A percentile compares a stretch with the other conserved stretches of the same genome.
These are phyloP conservation scores for Ogataea parapolymorpha DNA, from an alignment of 805 yeast genomes.

Conservation along the genomic window DNA sequence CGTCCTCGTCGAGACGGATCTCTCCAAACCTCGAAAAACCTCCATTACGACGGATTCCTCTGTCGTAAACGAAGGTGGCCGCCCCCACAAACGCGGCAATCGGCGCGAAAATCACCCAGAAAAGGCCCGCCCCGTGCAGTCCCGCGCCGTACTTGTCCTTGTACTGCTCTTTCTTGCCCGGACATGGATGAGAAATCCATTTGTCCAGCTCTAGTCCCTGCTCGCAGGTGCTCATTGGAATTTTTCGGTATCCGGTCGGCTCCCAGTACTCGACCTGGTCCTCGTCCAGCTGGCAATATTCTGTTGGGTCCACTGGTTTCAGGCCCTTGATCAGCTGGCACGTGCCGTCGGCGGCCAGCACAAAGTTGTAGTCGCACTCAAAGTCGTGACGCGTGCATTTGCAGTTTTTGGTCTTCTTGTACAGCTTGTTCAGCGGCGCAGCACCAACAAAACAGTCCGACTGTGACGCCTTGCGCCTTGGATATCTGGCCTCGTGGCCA, in stretches of 20 bases:
- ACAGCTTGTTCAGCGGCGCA: conserved; percentile 57
- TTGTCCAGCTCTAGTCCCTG: conserved; percentile 76
- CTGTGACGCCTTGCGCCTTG: conserved; percentile 54
- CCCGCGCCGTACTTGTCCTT: conserved; percentile 44
- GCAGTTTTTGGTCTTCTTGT: conserved; percentile 61
- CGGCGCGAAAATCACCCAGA: conserved; percentile 57
- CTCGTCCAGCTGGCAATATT: conserved; percentile 52
- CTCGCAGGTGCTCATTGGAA: conserved; percentile 80
- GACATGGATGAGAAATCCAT: conserved; percentile 70
- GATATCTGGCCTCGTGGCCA: conserved; percentile 64
- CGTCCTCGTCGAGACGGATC: conserved; percentile 77
- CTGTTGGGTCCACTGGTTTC: conserved; percentile 59
- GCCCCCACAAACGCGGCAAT: conserved; percentile 50
- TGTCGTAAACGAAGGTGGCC: conserved; percentile 68
- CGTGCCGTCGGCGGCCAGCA: conserved; percentile 68
- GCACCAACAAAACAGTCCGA: conserved; percentile 69
- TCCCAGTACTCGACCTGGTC: conserved; percentile 68
- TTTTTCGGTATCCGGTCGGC: conserved; percentile 88
- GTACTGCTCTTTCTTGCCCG: conserved; percentile 75
- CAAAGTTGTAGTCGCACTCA: conserved; percentile 91
- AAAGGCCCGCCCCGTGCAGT: conserved; percentile 51
- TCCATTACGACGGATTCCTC: conserved; percentile 76
- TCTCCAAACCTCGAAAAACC: conserved; percentile 79
- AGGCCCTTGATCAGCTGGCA: conserved; percentile 81
- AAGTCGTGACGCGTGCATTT: conserved; percentile 81